Evolutionary conservation across 495 filamentous ascomycete genomes (phyloP).

Genomic region (Aspergillus cavernicola): DNA sequence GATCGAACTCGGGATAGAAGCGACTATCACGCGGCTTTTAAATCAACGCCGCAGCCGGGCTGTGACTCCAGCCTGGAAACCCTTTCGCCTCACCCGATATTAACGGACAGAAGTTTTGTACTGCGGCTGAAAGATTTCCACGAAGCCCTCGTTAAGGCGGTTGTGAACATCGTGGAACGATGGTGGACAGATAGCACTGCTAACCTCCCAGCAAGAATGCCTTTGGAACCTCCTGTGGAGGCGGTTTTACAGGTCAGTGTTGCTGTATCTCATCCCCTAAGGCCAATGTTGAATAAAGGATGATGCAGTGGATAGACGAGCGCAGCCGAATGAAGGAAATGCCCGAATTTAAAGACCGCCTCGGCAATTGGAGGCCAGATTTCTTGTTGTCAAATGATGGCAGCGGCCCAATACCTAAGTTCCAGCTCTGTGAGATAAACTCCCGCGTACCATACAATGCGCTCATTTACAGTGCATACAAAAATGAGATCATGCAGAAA

Average conservation of each 20-base stretch:
- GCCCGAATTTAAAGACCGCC: constrained; percentile 2
- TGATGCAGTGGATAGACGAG: constrained; percentile 12
- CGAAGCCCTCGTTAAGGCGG: constrained; percentile 24
- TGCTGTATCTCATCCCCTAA: neutral
- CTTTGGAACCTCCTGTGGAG: constrained; percentile 28
- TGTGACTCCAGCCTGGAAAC: neutral
- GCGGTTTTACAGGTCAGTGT: constrained; percentile 16
- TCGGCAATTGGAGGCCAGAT: constrained; percentile 34
- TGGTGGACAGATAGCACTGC: constrained; percentile 36
- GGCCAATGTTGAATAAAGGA: neutral
- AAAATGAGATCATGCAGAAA: constrained; percentile 8
- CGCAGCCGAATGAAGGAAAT: constrained; percentile 3
- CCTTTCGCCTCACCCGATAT: constrained; percentile 2
- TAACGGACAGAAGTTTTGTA: neutral
- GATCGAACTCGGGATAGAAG: neutral
- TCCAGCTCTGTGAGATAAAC: constrained; percentile 41
- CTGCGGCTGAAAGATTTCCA: constrained; percentile 6
- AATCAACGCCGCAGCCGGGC: neutral
- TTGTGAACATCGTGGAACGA: constrained; percentile 32
- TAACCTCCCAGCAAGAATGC: constrained; percentile 30
- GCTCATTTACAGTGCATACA: constrained; percentile 16
- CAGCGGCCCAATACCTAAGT: neutral
- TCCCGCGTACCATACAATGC: constrained; percentile 33
- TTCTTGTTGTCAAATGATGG: constrained; percentile 22
- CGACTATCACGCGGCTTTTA: neutral